These are phyloP conservation scores for Periconia macrospinosa DNA, from an alignment of 2,329 filamentous ascomycete genomes.

Conservation along the genomic window DNA sequence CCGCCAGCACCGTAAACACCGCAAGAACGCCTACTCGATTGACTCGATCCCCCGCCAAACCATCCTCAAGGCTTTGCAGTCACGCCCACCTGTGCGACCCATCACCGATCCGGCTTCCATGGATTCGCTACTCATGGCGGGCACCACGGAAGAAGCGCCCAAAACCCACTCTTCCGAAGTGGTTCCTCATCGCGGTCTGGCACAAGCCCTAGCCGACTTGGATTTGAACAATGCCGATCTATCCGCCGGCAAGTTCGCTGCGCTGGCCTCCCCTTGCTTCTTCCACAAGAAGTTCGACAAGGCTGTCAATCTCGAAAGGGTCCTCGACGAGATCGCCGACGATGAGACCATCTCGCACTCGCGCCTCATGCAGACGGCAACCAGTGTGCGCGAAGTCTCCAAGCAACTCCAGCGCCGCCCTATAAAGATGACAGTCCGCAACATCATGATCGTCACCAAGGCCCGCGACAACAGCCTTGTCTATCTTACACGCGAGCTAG, in stretches of 20 bases:
- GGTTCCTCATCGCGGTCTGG: conserved; percentile 59
- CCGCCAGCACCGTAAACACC: conserved; percentile 37
- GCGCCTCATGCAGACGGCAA: conserved; percentile 90
- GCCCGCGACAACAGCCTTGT: conserved; percentile 94
- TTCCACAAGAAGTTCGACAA: conserved; percentile 98
- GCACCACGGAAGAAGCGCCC: conserved; percentile 41
- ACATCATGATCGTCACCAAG: conserved; percentile 98
- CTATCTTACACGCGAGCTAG: conserved; percentile 80
- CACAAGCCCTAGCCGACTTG: conserved; percentile 58
- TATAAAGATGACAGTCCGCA: conserved; percentile 87
- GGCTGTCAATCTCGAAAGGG: conserved; percentile 90
- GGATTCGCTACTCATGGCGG: conserved; percentile 57
- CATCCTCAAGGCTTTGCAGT: conserved; percentile 79
- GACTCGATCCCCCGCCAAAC: conserved; percentile 77
- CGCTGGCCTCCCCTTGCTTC: conserved; percentile 90
- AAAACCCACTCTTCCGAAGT: conserved; percentile 32
- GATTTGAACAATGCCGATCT: conserved; percentile 50
- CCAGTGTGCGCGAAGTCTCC: conserved; percentile 90
- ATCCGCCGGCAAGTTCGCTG: conserved; percentile 56
- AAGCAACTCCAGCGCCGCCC: conserved; percentile 91
- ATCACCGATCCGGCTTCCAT: conserved; percentile 66
- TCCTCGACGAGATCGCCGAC: conserved; percentile 91
- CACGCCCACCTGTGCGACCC: conserved; percentile 57
- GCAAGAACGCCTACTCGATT: conserved; percentile 54
- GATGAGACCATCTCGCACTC: conserved; percentile 90